Evolutionary conservation across 768 basidiomycete species (phyloP), one percentile per base, ranked within the genome.

Genomic region (Antrodiella citrinella): DNA sequence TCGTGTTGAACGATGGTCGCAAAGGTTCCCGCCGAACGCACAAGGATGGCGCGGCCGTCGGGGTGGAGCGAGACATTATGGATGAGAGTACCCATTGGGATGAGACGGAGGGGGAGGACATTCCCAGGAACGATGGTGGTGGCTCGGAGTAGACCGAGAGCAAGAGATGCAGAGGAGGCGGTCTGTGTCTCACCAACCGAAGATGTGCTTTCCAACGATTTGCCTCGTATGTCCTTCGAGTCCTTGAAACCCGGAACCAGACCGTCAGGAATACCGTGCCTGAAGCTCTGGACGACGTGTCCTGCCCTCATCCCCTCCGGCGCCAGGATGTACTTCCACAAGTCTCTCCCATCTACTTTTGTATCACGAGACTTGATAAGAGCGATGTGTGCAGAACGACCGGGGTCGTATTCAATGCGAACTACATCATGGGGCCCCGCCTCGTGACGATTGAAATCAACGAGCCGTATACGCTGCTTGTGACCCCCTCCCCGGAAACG

Each of bases 331-430:
- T 99, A 99, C 61, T 82, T 86, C 82, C 86, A 95, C 58, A 71
- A 75, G 53, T 76, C 71, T 52, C 51, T 65, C 1, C 80, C 85
- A 53, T 75, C 71, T 25, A 77, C 73, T 7, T 62, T 63, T 3
- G 73, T 64, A 56, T 81, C 72, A 45, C 83, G 72, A 61, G 80
- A 84, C 62, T 75, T 75, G 61, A 97, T 63, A 52, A 99, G 77
- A 2, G 96, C 95, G 61, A 99, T 95, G 65, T 99, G 96, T 4
- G 90, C 91, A 26, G 84, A 88, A 41, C 96, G 77, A 3, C 88
- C 88, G 0, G 96, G 96, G 71, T 98, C 96, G 62, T 95, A 99
- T 69, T 98, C 96, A 57, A 99, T 90, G 44, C 96, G 79, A 3
- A 94, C 77, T 42, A 98, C 92, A 57, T 94, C 89, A 60, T 90